Evolutionary conservation across 2,329 filamentous ascomycete genomes (phyloP).

Genomic region (Aspergillus sp.): DNA sequence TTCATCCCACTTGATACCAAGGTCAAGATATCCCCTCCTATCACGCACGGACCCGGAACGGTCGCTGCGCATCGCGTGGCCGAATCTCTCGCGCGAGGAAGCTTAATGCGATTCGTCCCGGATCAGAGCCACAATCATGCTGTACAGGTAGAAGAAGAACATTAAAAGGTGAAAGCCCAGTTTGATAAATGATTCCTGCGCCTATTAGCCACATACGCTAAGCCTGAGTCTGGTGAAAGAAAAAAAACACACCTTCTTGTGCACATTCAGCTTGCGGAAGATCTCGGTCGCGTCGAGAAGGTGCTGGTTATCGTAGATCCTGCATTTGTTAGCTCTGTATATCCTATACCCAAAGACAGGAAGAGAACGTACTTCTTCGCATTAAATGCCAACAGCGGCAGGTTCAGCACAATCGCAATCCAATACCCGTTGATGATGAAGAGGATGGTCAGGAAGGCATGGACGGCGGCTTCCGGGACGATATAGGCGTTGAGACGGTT

Average conservation of each 20-base stretch:
- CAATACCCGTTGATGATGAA: slow-evolving; percentile 99
- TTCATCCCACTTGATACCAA: background rate
- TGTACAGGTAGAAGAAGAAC: slow-evolving; percentile 99
- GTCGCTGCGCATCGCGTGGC: slow-evolving; percentile 34
- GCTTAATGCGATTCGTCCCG: slow-evolving; percentile 79
- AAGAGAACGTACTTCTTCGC: slow-evolving; percentile 76
- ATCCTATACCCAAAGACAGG: background rate
- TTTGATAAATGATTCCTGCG: slow-evolving; percentile 95
- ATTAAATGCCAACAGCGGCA: slow-evolving; percentile 88
- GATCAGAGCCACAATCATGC: slow-evolving; percentile 96
- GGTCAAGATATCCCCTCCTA: background rate
- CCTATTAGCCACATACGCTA: background rate
- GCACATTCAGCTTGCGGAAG: slow-evolving; percentile 96
- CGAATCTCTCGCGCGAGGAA: slow-evolving; percentile 26
- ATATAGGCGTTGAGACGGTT: slow-evolving; percentile 99
- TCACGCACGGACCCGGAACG: slow-evolving; percentile 6
- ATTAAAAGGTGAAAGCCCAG: slow-evolving; percentile 97
- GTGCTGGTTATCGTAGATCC: slow-evolving; percentile 95
- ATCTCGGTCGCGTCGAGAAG: slow-evolving; percentile 97
- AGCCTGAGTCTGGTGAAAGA: too few relatives aligned
- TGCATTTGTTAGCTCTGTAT: slow-evolving; percentile 35
- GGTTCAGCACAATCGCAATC: slow-evolving; percentile 82
- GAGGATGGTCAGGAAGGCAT: slow-evolving; percentile 88
- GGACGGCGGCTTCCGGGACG: slow-evolving; percentile 93
- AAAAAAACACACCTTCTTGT: slow-evolving; percentile 69